These are phyloP conservation scores for Saccharomycopsis fibuligera DNA, from an alignment of 805 yeast genomes.

Conservation along the genomic window DNA sequence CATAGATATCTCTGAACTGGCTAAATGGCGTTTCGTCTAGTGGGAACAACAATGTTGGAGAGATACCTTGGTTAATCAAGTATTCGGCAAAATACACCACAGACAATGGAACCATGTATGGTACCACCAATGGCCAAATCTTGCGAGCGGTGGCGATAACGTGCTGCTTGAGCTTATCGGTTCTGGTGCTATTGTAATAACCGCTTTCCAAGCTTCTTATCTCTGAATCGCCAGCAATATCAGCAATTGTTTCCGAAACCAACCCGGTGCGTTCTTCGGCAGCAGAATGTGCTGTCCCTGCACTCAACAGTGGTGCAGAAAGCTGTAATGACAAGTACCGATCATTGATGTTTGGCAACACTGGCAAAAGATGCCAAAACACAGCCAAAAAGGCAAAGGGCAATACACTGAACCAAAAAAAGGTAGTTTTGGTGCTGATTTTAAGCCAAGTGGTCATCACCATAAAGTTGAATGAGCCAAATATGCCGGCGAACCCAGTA, in stretches of 20 bases:
- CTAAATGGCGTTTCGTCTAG: conserved; percentile 62
- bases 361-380: conserved; percentile 21
- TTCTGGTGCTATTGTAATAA: not conserved
- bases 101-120: conserved; percentile 78
- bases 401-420: conserved; percentile 51
- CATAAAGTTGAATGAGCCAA: conserved; percentile 71
- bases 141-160: conserved; percentile 26
- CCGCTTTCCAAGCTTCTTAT: too few relatives aligned
- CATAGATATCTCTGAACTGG: conserved; percentile 78
- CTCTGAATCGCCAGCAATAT: not conserved
- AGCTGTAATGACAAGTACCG: not conserved
- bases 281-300: not conserved
- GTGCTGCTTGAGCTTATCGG: conserved; percentile 19
- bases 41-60: conserved; percentile 83
- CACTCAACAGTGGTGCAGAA: too few relatives aligned
- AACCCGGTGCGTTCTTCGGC: conserved; percentile 6
- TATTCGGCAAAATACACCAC: conserved; percentile 85
- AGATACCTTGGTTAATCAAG: conserved; percentile 82
- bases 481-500: conserved; percentile 92
- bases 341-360: conserved; percentile 9
- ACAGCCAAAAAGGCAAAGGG: conserved; percentile 45
- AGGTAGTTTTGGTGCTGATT: conserved; percentile 45
- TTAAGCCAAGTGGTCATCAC: conserved; percentile 64
- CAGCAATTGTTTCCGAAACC: not conserved
- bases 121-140: conserved; percentile 42